Evolutionary conservation across 805 yeast species (phyloP), one percentile per base, ranked within the genome.

Genomic region (Metahyphopichia silvanorum): DNA sequence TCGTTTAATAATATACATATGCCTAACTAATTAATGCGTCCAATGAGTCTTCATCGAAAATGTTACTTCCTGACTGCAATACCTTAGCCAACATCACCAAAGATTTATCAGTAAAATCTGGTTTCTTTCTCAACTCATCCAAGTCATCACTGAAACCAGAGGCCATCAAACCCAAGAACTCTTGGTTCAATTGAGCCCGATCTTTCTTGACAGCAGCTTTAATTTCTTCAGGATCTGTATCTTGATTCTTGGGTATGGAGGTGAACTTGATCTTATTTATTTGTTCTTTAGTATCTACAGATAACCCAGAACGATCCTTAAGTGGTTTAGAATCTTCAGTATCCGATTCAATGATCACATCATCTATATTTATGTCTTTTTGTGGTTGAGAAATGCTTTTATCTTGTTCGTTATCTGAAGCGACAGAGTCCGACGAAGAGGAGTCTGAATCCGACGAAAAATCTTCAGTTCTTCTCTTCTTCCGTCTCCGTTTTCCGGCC

Each of bases 391-490:
- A 45, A 10, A 35, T 34, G 29, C 47, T 46, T 13, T 41, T 44
- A 9, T 34, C 46, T 35, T 43, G 12, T 15, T 43, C 16, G 8
- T 58, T 65, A 11, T 54, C 43, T 3, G 37, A 42, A 11, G 43
- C 38, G 4, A 35, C 33, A 4, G 59, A 49, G 1, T 70, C 58
- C 2, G 66, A 59, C 2, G 72, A 64, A 6, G 72, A 69, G 1
- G 78, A 71, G 22, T 64, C 69, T 2, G 77, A 69, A 26, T 66
- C 66, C 12, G 74, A 71, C 0, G 84, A 79, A 19, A 79, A 76
- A 43, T 80, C 87, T 32, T 81, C 86, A 0, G 91, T 82, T 78
- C 89, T 82, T 76, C 88, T 79, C 76, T 81, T 82, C 73, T 82
- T 82, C 50, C 81, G 69, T 41, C 85, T 74, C 47, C 85, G 69